Base-by-base conservation (phyloP, 2,329 filamentous ascomycete species). In the Hymenoscyphus fraxineus region DNA sequence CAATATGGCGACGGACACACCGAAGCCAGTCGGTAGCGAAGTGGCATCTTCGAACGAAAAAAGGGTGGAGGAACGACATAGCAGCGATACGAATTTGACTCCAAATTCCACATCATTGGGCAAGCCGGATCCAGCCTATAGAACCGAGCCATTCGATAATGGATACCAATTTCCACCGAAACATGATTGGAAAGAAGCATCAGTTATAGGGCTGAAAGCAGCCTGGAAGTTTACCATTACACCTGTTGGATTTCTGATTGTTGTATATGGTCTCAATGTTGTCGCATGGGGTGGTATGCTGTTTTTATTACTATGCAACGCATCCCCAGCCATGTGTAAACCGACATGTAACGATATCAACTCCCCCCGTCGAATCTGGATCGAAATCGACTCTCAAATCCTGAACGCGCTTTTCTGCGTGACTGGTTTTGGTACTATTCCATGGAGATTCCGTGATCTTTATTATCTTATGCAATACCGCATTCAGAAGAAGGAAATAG, bases 251-350 rank as follows among this genome's bases (percentile, higher is more conserved):
- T 92, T 95, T 74, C 79, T 91, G 62, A 85, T 94, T 51, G 90
- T 88, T 1, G 76, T 96, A 6, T 96, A 96, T 76, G 87, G 89
- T 13, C 82, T 95, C 64, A 93, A 94, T 68, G 84, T 96, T 22
- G 85, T 96, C 10, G 93, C 90, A 0, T 96, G 92, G 92, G 92
- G 92, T 60, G 92, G 90, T 64, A 96, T 96, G 92, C 82, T 96
- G 40, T 96, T 96, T 77, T 80, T 96, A 19, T 81, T 97, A 1
- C 85, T 96, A 32, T 90, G 88, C 79, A 91, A 92, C 72, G 91
- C 83, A 63, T 80, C 85, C 2, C 88, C 88, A 6, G 85, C 86
- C 65, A 92, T 92, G 90, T 92, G 91, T 79, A 79, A 82, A 70
- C 88, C 83, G 0, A 80, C 80, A 41, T 94, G 91, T 78, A 83